Evolutionary conservation across 148 eudicot genomes (phyloP), one percentile per base, ranked within the genome.

Genomic region (Pharnaceum exiguum): DNA sequence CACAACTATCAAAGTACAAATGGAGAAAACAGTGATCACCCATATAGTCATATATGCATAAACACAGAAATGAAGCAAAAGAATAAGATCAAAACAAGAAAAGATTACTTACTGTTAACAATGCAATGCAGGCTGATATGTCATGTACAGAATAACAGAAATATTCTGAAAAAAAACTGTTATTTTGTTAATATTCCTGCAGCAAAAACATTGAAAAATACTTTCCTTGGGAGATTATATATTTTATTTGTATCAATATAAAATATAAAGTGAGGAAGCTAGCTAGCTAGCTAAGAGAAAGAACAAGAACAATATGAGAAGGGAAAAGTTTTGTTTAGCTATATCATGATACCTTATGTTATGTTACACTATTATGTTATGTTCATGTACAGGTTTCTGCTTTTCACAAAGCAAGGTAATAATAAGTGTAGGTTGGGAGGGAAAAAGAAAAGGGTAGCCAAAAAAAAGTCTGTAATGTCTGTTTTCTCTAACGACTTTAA

Each of bases 61-160:
- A 48, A 27, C 4, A 16, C 3, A n/a, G n/a, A n/a, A n/a, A n/a
- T n/a, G n/a, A n/a, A n/a, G n/a, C 19, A 45, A 21, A 38, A n/a
- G 26, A 26, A 44, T 22, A 10, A 21, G 9, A 33, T n/a, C n/a
- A n/a, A 36, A 31, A 35, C 38, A n/a, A 28, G 25, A 57, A 58
- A 22, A 17, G 5, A 16, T 15, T 10, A 72, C 76, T 72, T 65
- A 49, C 63, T 37, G 37, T 61, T 38, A 60, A 55, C 54, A 46
- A 38, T 33, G 60, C 76, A 66, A 71, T 66, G 71, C 42, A 38
- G 46, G 47, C 39, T 38, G 36, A 60, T 13, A 23, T 39, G 10
- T 39, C 68, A 69, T 55, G 19, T 46, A 62, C 21, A 17, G 29
- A 18, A 13, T 30, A 54, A 62, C 21, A 17, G 29, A 18, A 13